phyloP scores from a whole-genome alignment of 2,329 filamentous ascomycete genomes.

The Colletotrichum sp. region DNA sequence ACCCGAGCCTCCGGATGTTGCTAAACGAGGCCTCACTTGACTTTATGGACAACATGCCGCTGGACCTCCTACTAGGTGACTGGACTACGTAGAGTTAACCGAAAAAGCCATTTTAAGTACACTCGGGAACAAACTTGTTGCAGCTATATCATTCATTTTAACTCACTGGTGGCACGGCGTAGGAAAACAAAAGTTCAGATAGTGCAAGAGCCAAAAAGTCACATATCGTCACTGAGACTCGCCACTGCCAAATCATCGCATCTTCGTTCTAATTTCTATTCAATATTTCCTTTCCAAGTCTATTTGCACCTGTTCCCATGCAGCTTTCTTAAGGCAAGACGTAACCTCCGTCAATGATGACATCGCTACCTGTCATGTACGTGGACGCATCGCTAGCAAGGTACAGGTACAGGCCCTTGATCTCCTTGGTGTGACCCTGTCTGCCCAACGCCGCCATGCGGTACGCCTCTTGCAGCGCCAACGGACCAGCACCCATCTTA shows the following conservation, averaged over 20 bases:
- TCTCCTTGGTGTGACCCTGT: constrained; percentile 68
- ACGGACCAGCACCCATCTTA: constrained; percentile 54
- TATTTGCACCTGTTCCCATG: background rate
- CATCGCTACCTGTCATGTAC: constrained; percentile 55
- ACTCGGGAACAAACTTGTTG: background rate
- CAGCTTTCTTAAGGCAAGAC: constrained; percentile 3
- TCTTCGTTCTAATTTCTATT: background rate
- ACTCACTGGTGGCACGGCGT: too few species aligned
- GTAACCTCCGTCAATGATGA: constrained; percentile 50
- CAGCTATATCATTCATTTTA: too few species aligned
- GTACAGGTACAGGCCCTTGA: constrained; percentile 65
- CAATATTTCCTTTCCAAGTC: background rate
- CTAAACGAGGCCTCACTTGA: background rate
- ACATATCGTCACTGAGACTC: too few species aligned
- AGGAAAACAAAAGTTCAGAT: too few species aligned
- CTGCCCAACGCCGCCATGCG: constrained; percentile 58
- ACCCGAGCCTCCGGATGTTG: background rate
- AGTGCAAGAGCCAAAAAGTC: too few species aligned
- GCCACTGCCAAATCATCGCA: rapidly evolving
- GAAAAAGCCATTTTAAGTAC: background rate
- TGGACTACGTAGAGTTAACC: background rate
- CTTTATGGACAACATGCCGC: constrained; percentile 5
- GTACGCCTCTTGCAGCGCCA: constrained; percentile 49
- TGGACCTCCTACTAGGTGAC: background rate
- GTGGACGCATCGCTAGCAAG: constrained; percentile 55